A percentile compares a stretch with the other conserved stretches of the same genome.
Evolutionary conservation across 2,329 filamentous ascomycete genomes (phyloP).

Genomic region (Aspergillus cejpii): DNA sequence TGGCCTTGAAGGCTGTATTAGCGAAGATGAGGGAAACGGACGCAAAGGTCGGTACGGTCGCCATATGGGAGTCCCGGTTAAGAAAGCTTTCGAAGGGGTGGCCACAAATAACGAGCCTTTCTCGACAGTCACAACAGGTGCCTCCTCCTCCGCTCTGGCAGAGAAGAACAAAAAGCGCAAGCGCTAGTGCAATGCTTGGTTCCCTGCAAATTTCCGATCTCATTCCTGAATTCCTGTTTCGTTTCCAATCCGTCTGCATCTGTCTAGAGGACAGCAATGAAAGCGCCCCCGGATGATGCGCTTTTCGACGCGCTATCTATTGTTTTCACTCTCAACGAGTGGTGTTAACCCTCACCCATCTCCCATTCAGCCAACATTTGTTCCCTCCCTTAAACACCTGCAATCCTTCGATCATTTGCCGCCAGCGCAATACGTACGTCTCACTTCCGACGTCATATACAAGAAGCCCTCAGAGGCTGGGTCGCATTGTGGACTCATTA

Average conservation of each 20-base stretch:
- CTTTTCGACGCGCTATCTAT: neutral
- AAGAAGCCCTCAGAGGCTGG: neutral
- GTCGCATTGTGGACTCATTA: neutral
- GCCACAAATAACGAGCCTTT: slow-evolving; percentile 52
- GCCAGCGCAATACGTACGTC: slow-evolving; percentile 2
- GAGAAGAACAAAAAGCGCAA: slow-evolving; percentile 67
- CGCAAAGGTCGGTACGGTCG: slow-evolving; percentile 84
- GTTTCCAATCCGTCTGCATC: neutral
- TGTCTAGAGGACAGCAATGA: neutral
- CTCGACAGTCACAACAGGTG: slow-evolving; percentile 27
- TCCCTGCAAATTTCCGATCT: neutral
- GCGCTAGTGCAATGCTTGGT: slow-evolving; percentile 39
- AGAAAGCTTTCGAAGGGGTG: slow-evolving; percentile 45
- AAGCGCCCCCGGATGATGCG: neutral
- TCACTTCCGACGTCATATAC: neutral
- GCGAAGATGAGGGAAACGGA: slow-evolving; percentile 95
- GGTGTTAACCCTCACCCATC: slow-evolving; percentile 1
- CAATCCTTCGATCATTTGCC: slow-evolving; percentile 3
- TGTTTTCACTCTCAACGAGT: neutral
- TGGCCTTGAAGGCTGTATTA: slow-evolving; percentile 86
- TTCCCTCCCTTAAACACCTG: slow-evolving; percentile 5
- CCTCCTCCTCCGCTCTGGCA: slow-evolving; percentile 29
- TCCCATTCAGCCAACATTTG: slow-evolving; percentile 5
- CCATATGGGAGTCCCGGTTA: slow-evolving; percentile 62
- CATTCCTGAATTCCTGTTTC: neutral